Conservation (phyloP, 2,329 filamentous ascomycete genomes). For the Meredithiella fracta region DNA sequence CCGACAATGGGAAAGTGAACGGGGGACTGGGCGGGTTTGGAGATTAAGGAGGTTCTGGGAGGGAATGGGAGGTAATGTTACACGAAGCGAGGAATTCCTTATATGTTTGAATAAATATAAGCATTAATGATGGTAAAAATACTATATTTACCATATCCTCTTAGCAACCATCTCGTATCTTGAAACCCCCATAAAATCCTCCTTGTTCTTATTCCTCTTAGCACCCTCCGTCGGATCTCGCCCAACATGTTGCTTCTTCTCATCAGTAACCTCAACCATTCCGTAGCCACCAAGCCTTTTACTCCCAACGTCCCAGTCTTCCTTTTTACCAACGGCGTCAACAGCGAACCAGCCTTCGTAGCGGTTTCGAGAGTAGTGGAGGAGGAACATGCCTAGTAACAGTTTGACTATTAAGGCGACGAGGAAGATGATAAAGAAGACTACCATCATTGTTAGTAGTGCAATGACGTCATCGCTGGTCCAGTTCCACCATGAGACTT, state of each 20-base stretch:
- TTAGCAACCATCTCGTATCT: constrained; percentile 94
- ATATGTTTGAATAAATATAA: too few species aligned
- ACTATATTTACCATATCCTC: constrained; percentile 67
- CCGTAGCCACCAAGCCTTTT: constrained; percentile 69
- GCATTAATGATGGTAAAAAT: too few species aligned
- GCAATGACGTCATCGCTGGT: constrained; percentile 60
- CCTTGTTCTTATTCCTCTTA: constrained; percentile 35
- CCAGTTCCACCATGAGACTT: constrained; percentile 36
- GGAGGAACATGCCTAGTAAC: constrained; percentile 70
- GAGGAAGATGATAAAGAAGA: constrained; percentile 73
- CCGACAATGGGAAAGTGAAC: neutral
- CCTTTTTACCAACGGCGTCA: constrained; percentile 18
- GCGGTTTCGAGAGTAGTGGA: constrained; percentile 61
- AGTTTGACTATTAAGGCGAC: constrained; percentile 73
- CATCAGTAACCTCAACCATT: constrained; percentile 74
- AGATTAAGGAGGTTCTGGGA: constrained; percentile 52
- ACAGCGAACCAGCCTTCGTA: constrained; percentile 51
- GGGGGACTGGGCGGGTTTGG: constrained; percentile 41
- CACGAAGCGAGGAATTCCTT: too few species aligned
- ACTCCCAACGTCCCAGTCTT: constrained; percentile 51
- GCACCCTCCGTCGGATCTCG: constrained; percentile 63
- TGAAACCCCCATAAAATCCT: constrained; percentile 48
- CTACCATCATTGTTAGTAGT: constrained; percentile 62
- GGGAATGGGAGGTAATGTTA: constrained; percentile 21
- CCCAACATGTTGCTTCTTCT: constrained; percentile 73